Evolutionary conservation across 768 basidiomycete genomes (phyloP), one percentile per base, ranked within the genome.

Genomic region (Psilocybe cubensis): DNA sequence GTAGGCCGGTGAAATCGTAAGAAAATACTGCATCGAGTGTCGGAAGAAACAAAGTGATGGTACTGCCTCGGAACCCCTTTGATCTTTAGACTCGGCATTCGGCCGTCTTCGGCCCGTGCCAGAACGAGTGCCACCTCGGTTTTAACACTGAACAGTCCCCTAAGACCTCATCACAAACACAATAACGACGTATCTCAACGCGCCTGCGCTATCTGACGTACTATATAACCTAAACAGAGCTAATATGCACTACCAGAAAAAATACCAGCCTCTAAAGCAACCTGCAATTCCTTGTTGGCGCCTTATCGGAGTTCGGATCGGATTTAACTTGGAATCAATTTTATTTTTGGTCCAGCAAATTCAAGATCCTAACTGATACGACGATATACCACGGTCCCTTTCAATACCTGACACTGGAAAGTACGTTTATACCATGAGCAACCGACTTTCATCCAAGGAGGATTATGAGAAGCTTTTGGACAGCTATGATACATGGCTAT

Each of bases 401-500:
- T 43, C 24, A 33, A 55, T 24, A 38, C n/a, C n/a, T 24, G 23
- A 44, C 25, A 25, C 35, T 3, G 17, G 21, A 59, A 31, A 42
- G 6, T n/a, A 40, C 24, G 55, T 14, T 47, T 40, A 49, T 68
- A 52, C 54, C 41, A 72, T 77, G 72, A 76, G 69, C 66, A 58
- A 68, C 42, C 74, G 72, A 48, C 73, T 81, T 56, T 71, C 80
- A 20, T 68, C 77, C 38, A 58, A 66, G 9, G 73, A 74, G 14
- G 79, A 85, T 56, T 85, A 85, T 59, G 71, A 75, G 56, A 63
- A 71, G 14, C 66, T 88, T 25, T 61, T 88, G 61, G 77, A 83
- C 64, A 79, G 83, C 67, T 94, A 90, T 70, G 95, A 98, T 69
- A 96, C 95, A 24, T 96, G 94, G 87, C 82, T 98, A 74, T 92